These are phyloP conservation scores for Lipomyces anomalus DNA, from an alignment of 805 yeast species.

Conservation along the genomic window DNA sequence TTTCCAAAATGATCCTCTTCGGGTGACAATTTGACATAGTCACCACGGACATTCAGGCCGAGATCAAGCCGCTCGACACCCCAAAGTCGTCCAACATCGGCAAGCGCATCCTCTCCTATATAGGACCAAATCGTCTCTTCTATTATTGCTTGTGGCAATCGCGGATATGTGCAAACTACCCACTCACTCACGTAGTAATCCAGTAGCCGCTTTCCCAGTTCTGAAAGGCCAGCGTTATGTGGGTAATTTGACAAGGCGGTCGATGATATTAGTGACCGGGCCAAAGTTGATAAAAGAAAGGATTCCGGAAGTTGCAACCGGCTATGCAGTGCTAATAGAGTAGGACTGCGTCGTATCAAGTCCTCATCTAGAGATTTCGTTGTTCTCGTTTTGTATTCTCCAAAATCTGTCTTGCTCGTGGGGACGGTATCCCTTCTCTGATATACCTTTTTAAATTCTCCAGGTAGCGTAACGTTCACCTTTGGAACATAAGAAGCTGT, in stretches of 20 bases:
- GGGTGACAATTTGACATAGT: constrained; percentile 56
- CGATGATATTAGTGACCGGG: constrained; percentile 70
- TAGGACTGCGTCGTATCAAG: constrained; percentile 56
- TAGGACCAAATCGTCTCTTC: constrained; percentile 71
- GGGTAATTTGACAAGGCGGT: constrained; percentile 41
- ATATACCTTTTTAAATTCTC: background rate
- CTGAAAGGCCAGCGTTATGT: constrained; percentile 71
- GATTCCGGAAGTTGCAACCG: constrained; percentile 60
- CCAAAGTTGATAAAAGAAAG: constrained; percentile 61
- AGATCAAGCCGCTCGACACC: constrained; percentile 76
- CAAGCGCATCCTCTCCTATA: constrained; percentile 60
- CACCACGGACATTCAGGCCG: constrained; percentile 27
- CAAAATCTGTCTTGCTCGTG: constrained; percentile 31
- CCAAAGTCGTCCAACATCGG: constrained; percentile 69
- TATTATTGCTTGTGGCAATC: constrained; percentile 77
- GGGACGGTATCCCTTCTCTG: constrained; percentile 19
- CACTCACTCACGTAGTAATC: constrained; percentile 71
- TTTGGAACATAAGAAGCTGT: no score
- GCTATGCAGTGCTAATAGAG: constrained; percentile 71
- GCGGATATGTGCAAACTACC: constrained; percentile 71
- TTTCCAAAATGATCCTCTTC: constrained; percentile 67
- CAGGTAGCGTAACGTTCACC: constrained; percentile 2
- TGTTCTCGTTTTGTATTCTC: constrained; percentile 31
- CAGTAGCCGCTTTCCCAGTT: constrained; percentile 75
- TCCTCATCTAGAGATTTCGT: constrained; percentile 41